These are phyloP conservation scores for Leersia perrieri DNA, from an alignment of 176 grass and related monocot genomes.

Conservation along the genomic window DNA sequence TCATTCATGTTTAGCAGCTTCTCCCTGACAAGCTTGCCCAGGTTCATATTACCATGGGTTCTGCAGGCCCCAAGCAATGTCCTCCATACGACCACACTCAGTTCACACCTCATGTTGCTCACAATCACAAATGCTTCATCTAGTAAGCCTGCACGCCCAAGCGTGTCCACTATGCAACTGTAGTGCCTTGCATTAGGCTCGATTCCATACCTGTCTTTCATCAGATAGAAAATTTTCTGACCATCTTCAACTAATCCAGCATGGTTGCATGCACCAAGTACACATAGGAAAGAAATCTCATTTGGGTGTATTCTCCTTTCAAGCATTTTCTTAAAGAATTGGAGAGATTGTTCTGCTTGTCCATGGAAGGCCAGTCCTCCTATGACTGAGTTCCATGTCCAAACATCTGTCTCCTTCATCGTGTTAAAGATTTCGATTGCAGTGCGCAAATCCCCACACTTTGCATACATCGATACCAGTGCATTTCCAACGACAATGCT, in stretches of 20 bases:
- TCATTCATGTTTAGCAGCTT: conserved; percentile 33
- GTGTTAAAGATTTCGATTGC: conserved; percentile 33
- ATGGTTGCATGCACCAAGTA: conserved; percentile 53
- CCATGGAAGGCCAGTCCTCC: conserved; percentile 45
- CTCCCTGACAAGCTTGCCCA: conserved; percentile 30
- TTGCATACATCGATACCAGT: conserved; percentile 47
- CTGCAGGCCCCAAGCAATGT: conserved; percentile 53
- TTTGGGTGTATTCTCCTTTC: conserved; percentile 20
- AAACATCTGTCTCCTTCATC: conserved; percentile 39
- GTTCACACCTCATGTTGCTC: conserved; percentile 32
- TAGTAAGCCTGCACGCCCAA: conserved; percentile 41
- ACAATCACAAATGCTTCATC: conserved; percentile 43
- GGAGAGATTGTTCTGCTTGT: conserved; percentile 10
- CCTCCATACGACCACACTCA: conserved; percentile 46
- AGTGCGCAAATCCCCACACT: conserved; percentile 26
- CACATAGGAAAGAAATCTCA: conserved; percentile 43
- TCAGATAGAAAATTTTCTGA: conserved; percentile 31
- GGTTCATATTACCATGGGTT: conserved; percentile 25
- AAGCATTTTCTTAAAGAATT: conserved; percentile 47
- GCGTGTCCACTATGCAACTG: conserved; percentile 45
- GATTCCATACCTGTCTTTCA: conserved; percentile 26
- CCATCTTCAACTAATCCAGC: conserved; percentile 46
- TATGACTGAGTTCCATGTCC: conserved; percentile 55
- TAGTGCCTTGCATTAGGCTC: conserved; percentile 47
- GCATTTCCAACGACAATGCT: conserved; percentile 28